Evolutionary conservation across 805 yeast species (phyloP).

Genomic region (Candida xiaguanensis): DNA sequence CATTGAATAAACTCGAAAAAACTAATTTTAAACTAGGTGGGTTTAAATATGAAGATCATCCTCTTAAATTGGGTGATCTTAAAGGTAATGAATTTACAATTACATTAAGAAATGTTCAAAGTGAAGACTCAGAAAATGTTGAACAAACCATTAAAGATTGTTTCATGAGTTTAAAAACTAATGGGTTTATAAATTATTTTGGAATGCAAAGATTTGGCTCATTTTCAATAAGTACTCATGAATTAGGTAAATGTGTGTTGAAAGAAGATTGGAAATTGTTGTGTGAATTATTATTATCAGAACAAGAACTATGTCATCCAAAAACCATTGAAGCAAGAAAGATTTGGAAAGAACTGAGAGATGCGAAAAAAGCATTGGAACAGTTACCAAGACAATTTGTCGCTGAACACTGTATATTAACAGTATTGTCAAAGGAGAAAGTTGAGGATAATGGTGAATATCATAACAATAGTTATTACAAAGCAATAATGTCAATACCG

Average conservation of each 20-base stretch:
- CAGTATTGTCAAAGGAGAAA: constrained; percentile 51
- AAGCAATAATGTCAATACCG: constrained; percentile 85
- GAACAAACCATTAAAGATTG: constrained; percentile 46
- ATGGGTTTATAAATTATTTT: constrained; percentile 89
- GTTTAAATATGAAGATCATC: constrained; percentile 59
- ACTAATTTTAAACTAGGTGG: constrained; percentile 57
- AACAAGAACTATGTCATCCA: constrained; percentile 80
- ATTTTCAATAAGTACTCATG: constrained; percentile 87
- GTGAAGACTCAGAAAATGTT: constrained; percentile 25
- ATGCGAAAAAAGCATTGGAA: constrained; percentile 61
- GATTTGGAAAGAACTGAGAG: constrained; percentile 71
- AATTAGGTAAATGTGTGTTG: constrained; percentile 69
- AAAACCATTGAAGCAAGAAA: constrained; percentile 80
- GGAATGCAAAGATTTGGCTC: constrained; percentile 99
- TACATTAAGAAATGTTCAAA: constrained; percentile 70
- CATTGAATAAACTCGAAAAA: constrained; percentile 64
- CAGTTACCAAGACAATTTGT: constrained; percentile 84
- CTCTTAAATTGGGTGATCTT: constrained; percentile 76
- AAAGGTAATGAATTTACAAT: constrained; percentile 86
- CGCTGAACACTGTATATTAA: constrained; percentile 77
- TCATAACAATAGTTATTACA: constrained; percentile 56
- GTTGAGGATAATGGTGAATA: constrained; percentile 42
- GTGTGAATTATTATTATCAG: constrained; percentile 72
- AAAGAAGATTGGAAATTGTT: constrained; percentile 77
- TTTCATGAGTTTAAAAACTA: constrained; percentile 51